Percentiles rank a stretch among this genome's conserved stretches.
Evolutionary conservation across 345 rosid species (phyloP).

Genomic region (Gossypium rotundifolium): DNA sequence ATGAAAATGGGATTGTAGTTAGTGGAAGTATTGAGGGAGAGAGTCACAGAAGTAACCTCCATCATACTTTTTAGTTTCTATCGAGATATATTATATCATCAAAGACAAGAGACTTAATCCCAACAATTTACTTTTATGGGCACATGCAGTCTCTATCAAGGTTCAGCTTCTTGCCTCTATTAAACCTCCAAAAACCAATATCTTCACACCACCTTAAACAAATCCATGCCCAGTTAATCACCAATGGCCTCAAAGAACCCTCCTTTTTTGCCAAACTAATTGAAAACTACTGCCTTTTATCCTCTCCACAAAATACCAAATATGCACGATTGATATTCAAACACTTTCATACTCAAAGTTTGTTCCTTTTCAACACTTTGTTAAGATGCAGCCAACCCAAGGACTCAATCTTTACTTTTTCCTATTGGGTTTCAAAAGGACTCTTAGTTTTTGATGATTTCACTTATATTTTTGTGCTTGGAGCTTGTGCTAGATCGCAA

Average conservation of each 20-base stretch:
- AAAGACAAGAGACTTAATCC: too few relatives aligned
- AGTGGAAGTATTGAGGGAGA: slow-evolving; percentile 34
- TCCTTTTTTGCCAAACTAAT: slow-evolving; percentile 37
- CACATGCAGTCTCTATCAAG: slow-evolving; percentile 24
- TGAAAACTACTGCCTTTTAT: slow-evolving; percentile 34
- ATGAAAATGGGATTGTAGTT: slow-evolving; percentile 35
- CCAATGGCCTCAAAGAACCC: slow-evolving; percentile 31
- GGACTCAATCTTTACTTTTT: slow-evolving; percentile 37
- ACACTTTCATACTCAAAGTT: slow-evolving; percentile 26
- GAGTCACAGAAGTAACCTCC: slow-evolving; percentile 55
- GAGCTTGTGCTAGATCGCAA: slow-evolving; percentile 52
- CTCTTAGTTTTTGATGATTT: slow-evolving; percentile 34
- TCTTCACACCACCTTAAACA: slow-evolving; percentile 30
- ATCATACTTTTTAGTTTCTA: slow-evolving; percentile 22
- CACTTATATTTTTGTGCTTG: slow-evolving; percentile 45
- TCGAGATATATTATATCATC: background rate
- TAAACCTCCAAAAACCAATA: slow-evolving; percentile 26
- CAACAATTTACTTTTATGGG: slow-evolving; percentile 6
- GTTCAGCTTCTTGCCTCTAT: slow-evolving; percentile 17
- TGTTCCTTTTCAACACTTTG: slow-evolving; percentile 62
- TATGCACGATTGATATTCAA: slow-evolving; percentile 33
- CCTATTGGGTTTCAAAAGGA: slow-evolving; percentile 34
- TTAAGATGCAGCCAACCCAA: slow-evolving; percentile 48
- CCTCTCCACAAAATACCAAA: slow-evolving; percentile 27
- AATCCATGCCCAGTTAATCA: slow-evolving; percentile 51